Evolutionary conservation across 2,329 filamentous ascomycete genomes (phyloP).

Genomic region (Nigrograna mackinnonii): DNA sequence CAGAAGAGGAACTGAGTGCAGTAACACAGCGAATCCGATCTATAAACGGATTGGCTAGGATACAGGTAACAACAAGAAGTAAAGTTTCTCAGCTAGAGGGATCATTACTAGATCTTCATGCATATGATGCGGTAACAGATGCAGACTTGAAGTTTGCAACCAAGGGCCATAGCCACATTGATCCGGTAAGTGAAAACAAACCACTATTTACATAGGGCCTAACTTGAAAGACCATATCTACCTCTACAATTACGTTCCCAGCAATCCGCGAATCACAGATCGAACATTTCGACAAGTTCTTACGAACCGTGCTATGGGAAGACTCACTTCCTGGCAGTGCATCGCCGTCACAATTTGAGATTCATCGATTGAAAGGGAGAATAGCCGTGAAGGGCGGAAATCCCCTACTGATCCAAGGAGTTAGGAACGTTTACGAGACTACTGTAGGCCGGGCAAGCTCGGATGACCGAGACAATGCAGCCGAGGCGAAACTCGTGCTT

Average conservation of each 20-base stretch:
- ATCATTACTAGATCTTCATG: constrained; percentile 85
- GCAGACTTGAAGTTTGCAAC: constrained; percentile 65
- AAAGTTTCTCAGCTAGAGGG: constrained; percentile 82
- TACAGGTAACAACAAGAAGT: constrained; percentile 81
- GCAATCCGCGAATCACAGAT: constrained; percentile 62
- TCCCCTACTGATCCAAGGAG: constrained; percentile 83
- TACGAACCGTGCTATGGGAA: constrained; percentile 86
- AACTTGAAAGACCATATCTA: constrained; percentile 73
- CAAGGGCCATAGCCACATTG: constrained; percentile 88
- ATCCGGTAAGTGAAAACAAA: constrained; percentile 64
- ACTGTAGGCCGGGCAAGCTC: constrained; percentile 55
- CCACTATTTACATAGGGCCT: not conserved
- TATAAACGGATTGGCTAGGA: constrained; percentile 87
- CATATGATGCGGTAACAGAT: constrained; percentile 81
- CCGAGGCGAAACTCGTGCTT: constrained; percentile 35
- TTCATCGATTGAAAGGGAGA: constrained; percentile 86
- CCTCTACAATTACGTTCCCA: constrained; percentile 72
- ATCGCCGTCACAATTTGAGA: constrained; percentile 62
- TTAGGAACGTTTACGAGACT: constrained; percentile 92
- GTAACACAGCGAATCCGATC: constrained; percentile 74
- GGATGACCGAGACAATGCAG: not conserved
- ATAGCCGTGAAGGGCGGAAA: constrained; percentile 67
- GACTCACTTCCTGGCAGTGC: constrained; percentile 56
- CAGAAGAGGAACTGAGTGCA: constrained; percentile 65
- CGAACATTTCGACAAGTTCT: constrained; percentile 73